Percentiles rank a stretch among this genome's conserved stretches.
These are phyloP conservation scores for Cyberlindnera amylophila DNA, from an alignment of 805 yeast species.

Conservation along the genomic window DNA sequence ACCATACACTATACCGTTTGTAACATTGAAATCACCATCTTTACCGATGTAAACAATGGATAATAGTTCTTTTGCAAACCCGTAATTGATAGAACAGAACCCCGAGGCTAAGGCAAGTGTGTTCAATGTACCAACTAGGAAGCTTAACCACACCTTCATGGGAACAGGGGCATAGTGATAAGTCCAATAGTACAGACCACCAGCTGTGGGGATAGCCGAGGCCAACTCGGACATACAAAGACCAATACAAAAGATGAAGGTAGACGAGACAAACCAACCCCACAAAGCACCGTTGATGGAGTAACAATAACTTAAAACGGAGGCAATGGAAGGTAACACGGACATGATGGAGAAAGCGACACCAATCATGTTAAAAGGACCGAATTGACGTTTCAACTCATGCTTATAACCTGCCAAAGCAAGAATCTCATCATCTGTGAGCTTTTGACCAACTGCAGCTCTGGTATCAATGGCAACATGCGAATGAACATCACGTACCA, in stretches of 20 bases:
- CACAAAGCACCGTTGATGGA: conserved; percentile 56
- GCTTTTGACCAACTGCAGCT: background rate
- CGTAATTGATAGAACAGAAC: conserved; percentile 65
- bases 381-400: conserved; percentile 54
- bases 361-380: conserved; percentile 59
- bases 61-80: conserved; percentile 63
- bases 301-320: conserved; percentile 41
- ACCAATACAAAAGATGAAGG: conserved; percentile 55
- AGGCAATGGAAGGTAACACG: conserved; percentile 56
- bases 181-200: conserved; percentile 70
- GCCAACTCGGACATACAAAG: conserved; percentile 61
- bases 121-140: conserved; percentile 62
- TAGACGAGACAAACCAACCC: conserved; percentile 66
- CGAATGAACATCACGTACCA: conserved; percentile 27
- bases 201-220: conserved; percentile 68
- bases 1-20: conserved; percentile 53
- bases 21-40: conserved; percentile 42
- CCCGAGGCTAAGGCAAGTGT: conserved; percentile 64
- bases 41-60: conserved; percentile 44
- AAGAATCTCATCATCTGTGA: conserved; percentile 9
- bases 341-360: conserved; percentile 67
- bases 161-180: conserved; percentile 57
- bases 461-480: background rate
- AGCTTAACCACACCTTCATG: conserved; percentile 50
- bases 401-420: conserved; percentile 56